Evolutionary conservation across 108 stramenopile genomes (phyloP).

Genomic region (Chaetoceros tenuissimus): DNA sequence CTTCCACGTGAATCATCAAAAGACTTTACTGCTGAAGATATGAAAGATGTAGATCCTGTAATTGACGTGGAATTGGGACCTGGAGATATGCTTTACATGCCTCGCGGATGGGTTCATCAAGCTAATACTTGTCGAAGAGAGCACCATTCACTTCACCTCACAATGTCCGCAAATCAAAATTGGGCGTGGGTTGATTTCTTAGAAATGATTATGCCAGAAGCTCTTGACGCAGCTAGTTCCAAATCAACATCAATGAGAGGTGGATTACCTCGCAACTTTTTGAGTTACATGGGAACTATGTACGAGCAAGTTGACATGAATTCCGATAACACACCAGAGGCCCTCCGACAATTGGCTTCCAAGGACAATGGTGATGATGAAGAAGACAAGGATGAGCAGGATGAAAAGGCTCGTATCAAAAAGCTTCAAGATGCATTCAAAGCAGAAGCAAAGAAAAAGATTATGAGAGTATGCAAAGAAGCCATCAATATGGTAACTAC

Average conservation of each 20-base stretch:
- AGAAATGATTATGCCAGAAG: slow-evolving; percentile 82
- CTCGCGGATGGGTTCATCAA: slow-evolving; percentile 96
- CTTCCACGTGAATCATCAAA: slow-evolving; percentile 61
- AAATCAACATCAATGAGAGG: slow-evolving; percentile 60
- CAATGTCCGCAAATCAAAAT: slow-evolving; percentile 88
- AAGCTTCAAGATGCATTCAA: slow-evolving; percentile 42
- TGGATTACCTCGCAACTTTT: slow-evolving; percentile 82
- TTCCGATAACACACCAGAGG: slow-evolving; percentile 50
- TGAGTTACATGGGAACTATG: slow-evolving; percentile 90
- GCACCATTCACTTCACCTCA: slow-evolving; percentile 89
- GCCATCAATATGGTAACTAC: slow-evolving; percentile 81
- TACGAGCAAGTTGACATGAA: slow-evolving; percentile 49
- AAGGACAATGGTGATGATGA: slow-evolving; percentile 13
- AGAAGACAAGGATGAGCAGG: slow-evolving; percentile 27
- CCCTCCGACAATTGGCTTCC: slow-evolving; percentile 36
- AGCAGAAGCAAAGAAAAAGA: slow-evolving; percentile 67
- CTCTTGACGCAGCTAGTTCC: slow-evolving; percentile 57
- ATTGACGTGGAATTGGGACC: slow-evolving; percentile 75
- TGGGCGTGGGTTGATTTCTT: slow-evolving; percentile 91
- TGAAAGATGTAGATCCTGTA: slow-evolving; percentile 44
- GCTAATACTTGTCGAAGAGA: slow-evolving; percentile 61
- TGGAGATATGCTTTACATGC: slow-evolving; percentile 91
- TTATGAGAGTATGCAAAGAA: slow-evolving; percentile 71
- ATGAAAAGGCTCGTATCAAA: slow-evolving; percentile 14
- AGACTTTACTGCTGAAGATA: slow-evolving; percentile 65